Evolutionary conservation across 129 eudicot genomes (phyloP), one percentile per base, ranked within the genome.

Genomic region (Ambrosia artemisiifolia): DNA sequence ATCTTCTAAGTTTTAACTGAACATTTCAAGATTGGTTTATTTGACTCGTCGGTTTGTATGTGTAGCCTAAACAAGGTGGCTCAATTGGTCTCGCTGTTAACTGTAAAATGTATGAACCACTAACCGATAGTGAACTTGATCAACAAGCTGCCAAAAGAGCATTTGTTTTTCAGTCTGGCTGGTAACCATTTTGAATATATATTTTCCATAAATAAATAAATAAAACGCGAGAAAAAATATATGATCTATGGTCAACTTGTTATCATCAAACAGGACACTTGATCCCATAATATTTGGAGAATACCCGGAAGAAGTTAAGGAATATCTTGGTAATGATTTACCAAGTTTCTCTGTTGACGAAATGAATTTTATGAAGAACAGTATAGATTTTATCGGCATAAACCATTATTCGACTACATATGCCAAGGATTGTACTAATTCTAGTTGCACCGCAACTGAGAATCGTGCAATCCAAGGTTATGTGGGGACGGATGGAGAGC

Each of bases 281-380:
- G 96, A 92, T 81, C 95, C 98, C 11, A 49, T 88, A 24, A 76
- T 89, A 14, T 82, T 85, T 61, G 96, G 98, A 42, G 90, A 87
- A 33, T 93, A 89, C 78, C 96, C 98, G 28, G 65, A 81, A 56
- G 90, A 87, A 82, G 83, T 93, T 87, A 82, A 44, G 5, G 74
- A 67, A 8, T 75, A 72, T 55, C 86, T 57, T 9, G 92, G 95
- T 65, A 76, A 49, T 13, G 71, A 89, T 40, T 66, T 93, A 65
- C 98, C 96, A 7, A 65, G 46, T 12, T 93, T 93, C 84, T 80
- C 90, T 7, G 6, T 43, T 11, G 90, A 87, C 24, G 98, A 93
- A 74, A 82, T 7, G 14, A 48, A 28, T 11, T 75, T 67, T 6
- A 54, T 93, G 74, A 82, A 65, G 51, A 81, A 75, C 11, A 87